These are phyloP conservation scores for Trametes cinnabarina DNA, from an alignment of 768 basidiomycete species.

Conservation along the genomic window DNA sequence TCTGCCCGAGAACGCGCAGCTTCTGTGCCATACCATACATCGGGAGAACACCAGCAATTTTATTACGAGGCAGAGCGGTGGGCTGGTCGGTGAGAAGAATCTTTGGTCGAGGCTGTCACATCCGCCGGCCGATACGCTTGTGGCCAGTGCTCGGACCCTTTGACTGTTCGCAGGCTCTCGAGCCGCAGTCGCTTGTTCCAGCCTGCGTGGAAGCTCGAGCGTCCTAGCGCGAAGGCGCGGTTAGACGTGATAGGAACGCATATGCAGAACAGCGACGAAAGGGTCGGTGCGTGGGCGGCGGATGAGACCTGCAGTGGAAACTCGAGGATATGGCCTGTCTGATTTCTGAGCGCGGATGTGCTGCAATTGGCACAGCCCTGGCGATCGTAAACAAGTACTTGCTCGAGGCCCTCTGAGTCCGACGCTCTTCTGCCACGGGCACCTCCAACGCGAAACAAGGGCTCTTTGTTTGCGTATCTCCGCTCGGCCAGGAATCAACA, in stretches of 20 bases:
- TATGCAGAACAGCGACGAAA: background rate
- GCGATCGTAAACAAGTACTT: background rate
- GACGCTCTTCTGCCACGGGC: background rate
- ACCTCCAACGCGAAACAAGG: background rate
- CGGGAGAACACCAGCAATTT: background rate
- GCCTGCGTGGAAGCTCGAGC: background rate
- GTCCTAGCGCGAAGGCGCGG: background rate
- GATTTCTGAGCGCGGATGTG: background rate
- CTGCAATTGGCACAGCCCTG: background rate
- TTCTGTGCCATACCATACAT: background rate
- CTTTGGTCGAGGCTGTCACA: background rate
- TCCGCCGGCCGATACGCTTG: conserved; percentile 11
- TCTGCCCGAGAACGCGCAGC: background rate
- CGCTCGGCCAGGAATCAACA: background rate
- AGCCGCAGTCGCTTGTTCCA: conserved; percentile 13
- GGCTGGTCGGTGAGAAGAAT: background rate
- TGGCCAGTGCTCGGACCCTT: background rate
- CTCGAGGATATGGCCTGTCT: background rate
- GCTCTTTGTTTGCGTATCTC: background rate
- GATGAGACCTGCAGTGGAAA: background rate
- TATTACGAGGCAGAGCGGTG: background rate
- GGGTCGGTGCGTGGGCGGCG: background rate
- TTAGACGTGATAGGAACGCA: too few species aligned
- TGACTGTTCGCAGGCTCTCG: conserved; percentile 5
- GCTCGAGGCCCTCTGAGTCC: background rate